These are phyloP conservation scores for Colletotrichum endophyticum DNA, from an alignment of 2,329 filamentous ascomycete species.

Conservation along the genomic window DNA sequence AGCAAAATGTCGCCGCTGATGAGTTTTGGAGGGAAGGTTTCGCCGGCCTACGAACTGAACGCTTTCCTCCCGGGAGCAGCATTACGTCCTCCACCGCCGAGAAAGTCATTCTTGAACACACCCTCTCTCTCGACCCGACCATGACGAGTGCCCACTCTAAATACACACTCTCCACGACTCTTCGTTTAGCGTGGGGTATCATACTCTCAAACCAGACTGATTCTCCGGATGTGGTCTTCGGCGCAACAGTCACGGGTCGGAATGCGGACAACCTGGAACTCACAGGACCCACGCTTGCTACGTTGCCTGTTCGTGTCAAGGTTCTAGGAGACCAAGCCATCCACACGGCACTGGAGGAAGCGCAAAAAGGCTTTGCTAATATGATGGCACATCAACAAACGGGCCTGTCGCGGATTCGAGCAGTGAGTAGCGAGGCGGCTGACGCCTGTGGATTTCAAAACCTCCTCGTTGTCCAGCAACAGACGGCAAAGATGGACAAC, in stretches of 20 bases:
- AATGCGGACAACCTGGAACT: conserved; percentile 28
- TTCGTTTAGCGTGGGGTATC: conserved; percentile 32
- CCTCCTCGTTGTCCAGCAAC: conserved; percentile 31
- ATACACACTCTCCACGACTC: conserved; percentile 19
- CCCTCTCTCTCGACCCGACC: background rate
- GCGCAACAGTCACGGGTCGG: conserved; percentile 30
- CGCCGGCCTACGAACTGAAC: too few relatives aligned
- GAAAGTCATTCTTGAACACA: background rate
- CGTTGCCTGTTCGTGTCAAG: conserved; percentile 28
- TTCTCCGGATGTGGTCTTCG: conserved; percentile 30
- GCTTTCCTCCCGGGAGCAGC: background rate
- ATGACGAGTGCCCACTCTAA: background rate
- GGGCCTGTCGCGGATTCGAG: conserved; percentile 22
- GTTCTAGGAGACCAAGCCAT: conserved; percentile 6
- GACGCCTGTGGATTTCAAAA: conserved; percentile 29
- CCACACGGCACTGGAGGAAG: background rate
- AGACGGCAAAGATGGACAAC: background rate
- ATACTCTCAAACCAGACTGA: conserved; percentile 40
- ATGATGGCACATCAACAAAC: conserved; percentile 25
- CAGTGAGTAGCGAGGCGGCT: conserved; percentile 14
- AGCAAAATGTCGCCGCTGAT: too few relatives aligned
- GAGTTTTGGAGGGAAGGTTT: too few relatives aligned
- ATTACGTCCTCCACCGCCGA: background rate
- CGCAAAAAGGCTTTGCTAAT: conserved; percentile 16
- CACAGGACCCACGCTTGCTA: conserved; percentile 31